A percentile compares a stretch with the other conserved stretches of the same genome.
Conservation (phyloP, 257 asterid species). For the Eucommia ulmoides region DNA sequence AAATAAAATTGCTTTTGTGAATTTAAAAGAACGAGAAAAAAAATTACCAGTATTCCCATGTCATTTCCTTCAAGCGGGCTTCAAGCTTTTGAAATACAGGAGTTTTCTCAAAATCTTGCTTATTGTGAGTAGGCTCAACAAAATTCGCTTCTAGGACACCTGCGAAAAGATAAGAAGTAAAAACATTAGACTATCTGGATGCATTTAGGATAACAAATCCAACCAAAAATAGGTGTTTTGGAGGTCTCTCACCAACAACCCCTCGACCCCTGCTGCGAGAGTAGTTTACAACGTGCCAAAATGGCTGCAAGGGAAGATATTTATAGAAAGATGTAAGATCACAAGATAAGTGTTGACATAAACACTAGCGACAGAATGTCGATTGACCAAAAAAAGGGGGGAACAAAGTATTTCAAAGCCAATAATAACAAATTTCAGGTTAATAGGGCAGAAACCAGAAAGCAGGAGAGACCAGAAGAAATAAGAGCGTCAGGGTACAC, state of each 20-base stretch:
- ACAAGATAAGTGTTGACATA: no score
- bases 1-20: neutral
- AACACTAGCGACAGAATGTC: no score
- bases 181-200: no score
- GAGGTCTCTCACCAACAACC: neutral
- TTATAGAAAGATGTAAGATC: neutral
- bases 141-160: slow-evolving; percentile 2
- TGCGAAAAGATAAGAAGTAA: no score
- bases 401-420: no score
- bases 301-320: slow-evolving; percentile 1
- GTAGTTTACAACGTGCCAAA: neutral
- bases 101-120: slow-evolving; percentile 2
- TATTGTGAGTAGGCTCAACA: slow-evolving; percentile 3
- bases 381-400: no score
- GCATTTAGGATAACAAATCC: no score
- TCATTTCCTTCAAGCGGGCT: neutral
- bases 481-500: neutral
- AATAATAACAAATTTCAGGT: neutral
- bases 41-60: slow-evolving; percentile 8
- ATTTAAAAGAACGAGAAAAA: slow-evolving; percentile 1
- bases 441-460: neutral
- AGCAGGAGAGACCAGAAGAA: neutral
- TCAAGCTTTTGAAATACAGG: slow-evolving; percentile 1
- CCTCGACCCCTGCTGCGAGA: neutral
- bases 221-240: neutral